Conservation (phyloP, 2,329 filamentous ascomycete genomes). For the Anthostomella pinea region DNA sequence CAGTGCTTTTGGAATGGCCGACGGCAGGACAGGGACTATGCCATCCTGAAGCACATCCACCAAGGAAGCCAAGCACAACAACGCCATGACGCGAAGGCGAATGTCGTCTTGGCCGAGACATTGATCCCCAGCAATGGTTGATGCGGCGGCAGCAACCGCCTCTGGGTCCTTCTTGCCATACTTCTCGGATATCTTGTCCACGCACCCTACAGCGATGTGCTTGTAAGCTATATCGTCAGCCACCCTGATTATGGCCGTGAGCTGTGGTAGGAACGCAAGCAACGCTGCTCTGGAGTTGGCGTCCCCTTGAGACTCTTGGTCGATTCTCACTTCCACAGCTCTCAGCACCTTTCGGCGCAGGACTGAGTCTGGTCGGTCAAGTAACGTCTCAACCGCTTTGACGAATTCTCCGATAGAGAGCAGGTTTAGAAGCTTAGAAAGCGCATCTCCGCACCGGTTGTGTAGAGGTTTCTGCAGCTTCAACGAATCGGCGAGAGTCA, state of each 20-base stretch:
- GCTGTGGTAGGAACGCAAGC: slow-evolving; percentile 73
- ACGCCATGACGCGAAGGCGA: slow-evolving; percentile 75
- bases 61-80: slow-evolving; percentile 84
- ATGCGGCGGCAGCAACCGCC: slow-evolving; percentile 70
- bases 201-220: slow-evolving; percentile 81
- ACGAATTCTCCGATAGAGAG: slow-evolving; percentile 87
- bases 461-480: slow-evolving; percentile 56
- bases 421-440: slow-evolving; percentile 78
- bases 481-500: slow-evolving; percentile 64
- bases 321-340: slow-evolving; percentile 77
- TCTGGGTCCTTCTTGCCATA: slow-evolving; percentile 90
- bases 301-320: slow-evolving; percentile 69
- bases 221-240: slow-evolving; percentile 73
- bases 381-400: slow-evolving; percentile 77
- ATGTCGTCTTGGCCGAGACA: slow-evolving; percentile 74
- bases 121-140: slow-evolving; percentile 70
- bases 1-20: slow-evolving; percentile 69
- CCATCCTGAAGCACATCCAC: slow-evolving; percentile 85
- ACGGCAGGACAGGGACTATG: slow-evolving; percentile 78
- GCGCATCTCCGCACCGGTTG: slow-evolving; percentile 62
- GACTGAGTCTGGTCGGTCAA: slow-evolving; percentile 71
- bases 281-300: slow-evolving; percentile 65
- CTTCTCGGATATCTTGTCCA: slow-evolving; percentile 90
- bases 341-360: slow-evolving; percentile 76
- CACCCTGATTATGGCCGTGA: slow-evolving; percentile 73